These are phyloP conservation scores for Penicillium daleae DNA, from an alignment of 495 filamentous ascomycete genomes.

Conservation along the genomic window DNA sequence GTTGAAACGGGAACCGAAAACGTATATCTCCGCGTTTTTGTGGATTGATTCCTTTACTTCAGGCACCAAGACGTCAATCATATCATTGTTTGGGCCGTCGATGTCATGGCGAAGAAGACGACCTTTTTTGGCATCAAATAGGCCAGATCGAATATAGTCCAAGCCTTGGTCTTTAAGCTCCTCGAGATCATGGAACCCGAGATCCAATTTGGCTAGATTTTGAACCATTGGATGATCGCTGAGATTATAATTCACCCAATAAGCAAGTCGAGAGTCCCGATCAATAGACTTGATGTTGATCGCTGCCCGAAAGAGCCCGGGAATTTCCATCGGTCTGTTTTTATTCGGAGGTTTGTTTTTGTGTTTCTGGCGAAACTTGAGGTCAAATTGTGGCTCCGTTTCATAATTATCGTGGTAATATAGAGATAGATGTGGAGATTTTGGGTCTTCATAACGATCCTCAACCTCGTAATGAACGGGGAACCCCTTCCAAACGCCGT, in stretches of 20 bases:
- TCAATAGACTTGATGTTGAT: slow-evolving; percentile 37
- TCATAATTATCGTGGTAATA: slow-evolving; percentile 14
- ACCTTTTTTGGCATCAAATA: slow-evolving; percentile 30
- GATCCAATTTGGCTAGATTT: slow-evolving; percentile 20
- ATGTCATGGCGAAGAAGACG: slow-evolving; percentile 32
- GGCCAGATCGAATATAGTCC: slow-evolving; percentile 36
- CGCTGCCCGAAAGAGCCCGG: slow-evolving; percentile 25
- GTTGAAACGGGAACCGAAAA: slow-evolving; percentile 31
- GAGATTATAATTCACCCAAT: slow-evolving; percentile 29
- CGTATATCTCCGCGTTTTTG: slow-evolving; percentile 31
- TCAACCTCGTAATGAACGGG: slow-evolving; percentile 20
- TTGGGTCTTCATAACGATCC: slow-evolving; percentile 9
- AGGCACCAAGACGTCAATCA: slow-evolving; percentile 37
- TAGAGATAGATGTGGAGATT: slow-evolving; percentile 24
- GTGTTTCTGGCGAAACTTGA: neutral
- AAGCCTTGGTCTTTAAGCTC: slow-evolving; percentile 14
- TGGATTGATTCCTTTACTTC: slow-evolving; percentile 32
- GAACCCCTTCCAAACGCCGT: slow-evolving; percentile 28
- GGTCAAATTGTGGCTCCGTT: neutral
- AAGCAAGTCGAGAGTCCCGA: slow-evolving; percentile 28
- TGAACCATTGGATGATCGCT: slow-evolving; percentile 28
- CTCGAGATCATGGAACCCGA: slow-evolving; percentile 15
- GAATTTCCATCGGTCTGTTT: slow-evolving; percentile 9
- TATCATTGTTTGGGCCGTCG: slow-evolving; percentile 31
- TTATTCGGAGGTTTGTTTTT: neutral